Conservation (phyloP, 495 filamentous ascomycete species). For the Lasiosphaeriaceae sp. region DNA sequence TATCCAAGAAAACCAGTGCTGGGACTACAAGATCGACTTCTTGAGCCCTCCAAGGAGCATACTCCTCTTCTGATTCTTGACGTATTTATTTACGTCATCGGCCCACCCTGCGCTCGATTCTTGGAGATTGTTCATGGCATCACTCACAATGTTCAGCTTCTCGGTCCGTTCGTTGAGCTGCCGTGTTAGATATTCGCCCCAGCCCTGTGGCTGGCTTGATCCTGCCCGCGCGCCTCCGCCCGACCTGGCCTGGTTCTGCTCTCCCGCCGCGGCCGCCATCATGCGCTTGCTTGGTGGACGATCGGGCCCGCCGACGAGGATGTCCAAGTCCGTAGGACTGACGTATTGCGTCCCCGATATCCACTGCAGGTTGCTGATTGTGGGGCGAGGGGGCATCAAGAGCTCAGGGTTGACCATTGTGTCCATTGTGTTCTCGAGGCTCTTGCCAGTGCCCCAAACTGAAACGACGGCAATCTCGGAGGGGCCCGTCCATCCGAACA, state of each 20-base stretch:
- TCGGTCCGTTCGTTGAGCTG: slow-evolving; percentile 88
- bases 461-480: slow-evolving; percentile 76
- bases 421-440: slow-evolving; percentile 57
- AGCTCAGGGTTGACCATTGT: slow-evolving; percentile 72
- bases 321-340: slow-evolving; percentile 82
- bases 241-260: slow-evolving; percentile 32
- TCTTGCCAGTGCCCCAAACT: slow-evolving; percentile 69
- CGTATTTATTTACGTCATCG: slow-evolving; percentile 81
- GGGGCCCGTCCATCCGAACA: slow-evolving; percentile 87
- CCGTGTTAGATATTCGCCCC: slow-evolving; percentile 66
- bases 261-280: slow-evolving; percentile 44
- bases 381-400: slow-evolving; percentile 74
- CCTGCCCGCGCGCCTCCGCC: slow-evolving; percentile 53
- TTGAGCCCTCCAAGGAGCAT: slow-evolving; percentile 62
- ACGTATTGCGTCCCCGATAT: slow-evolving; percentile 92
- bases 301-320: slow-evolving; percentile 84
- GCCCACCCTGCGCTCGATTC: slow-evolving; percentile 77
- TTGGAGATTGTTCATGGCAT: slow-evolving; percentile 76
- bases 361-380: slow-evolving; percentile 94
- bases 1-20: too few relatives aligned
- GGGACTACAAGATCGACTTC: slow-evolving; percentile 37
- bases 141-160: slow-evolving; percentile 74
- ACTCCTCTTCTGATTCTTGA: slow-evolving; percentile 79
- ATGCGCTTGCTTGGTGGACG: slow-evolving; percentile 80
- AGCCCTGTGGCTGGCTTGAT: slow-evolving; percentile 43